These are phyloP conservation scores for Coffea canephora DNA, from an alignment of 257 asterid genomes.

Conservation along the genomic window DNA sequence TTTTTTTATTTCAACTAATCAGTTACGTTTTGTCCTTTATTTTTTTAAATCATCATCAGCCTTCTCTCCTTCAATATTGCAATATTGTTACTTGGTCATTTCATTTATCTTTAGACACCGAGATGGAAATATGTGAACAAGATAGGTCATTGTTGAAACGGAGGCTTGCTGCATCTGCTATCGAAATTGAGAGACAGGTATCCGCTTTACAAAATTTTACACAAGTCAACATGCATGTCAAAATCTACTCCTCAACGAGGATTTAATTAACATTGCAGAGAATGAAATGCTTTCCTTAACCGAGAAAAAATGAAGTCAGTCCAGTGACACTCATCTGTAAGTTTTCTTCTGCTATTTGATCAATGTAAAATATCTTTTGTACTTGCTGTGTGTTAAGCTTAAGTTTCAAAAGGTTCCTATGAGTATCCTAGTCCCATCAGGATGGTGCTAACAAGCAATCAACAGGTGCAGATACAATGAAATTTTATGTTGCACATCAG, in stretches of 20 bases:
- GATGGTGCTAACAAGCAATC: not conserved
- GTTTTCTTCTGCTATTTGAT: not conserved
- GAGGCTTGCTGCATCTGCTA: conserved; percentile 69
- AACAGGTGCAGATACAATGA: not conserved
- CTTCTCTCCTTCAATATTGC: not conserved
- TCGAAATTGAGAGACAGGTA: conserved; percentile 91
- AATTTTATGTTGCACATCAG: not conserved
- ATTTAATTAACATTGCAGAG: conserved; percentile 51
- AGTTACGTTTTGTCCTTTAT: not conserved
- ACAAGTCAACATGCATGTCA: not conserved
- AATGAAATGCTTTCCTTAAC: conserved; percentile 78
- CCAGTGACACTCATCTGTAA: not conserved
- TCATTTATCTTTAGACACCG: conserved; percentile 49
- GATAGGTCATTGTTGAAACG: conserved; percentile 61
- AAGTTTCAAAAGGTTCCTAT: not conserved
- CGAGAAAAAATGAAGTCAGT: not conserved
- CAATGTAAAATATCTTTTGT: not conserved
- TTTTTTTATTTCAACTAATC: not conserved
- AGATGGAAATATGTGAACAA: conserved; percentile 64
- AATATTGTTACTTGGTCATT: not conserved
- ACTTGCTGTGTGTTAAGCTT: not conserved
- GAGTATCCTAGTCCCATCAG: not conserved
- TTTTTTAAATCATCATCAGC: not conserved
- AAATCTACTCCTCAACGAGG: conserved; percentile 9
- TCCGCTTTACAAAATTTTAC: conserved; percentile 1